Base-by-base conservation (phyloP, 129 eudicot species). In the Ambrosia artemisiifolia region DNA sequence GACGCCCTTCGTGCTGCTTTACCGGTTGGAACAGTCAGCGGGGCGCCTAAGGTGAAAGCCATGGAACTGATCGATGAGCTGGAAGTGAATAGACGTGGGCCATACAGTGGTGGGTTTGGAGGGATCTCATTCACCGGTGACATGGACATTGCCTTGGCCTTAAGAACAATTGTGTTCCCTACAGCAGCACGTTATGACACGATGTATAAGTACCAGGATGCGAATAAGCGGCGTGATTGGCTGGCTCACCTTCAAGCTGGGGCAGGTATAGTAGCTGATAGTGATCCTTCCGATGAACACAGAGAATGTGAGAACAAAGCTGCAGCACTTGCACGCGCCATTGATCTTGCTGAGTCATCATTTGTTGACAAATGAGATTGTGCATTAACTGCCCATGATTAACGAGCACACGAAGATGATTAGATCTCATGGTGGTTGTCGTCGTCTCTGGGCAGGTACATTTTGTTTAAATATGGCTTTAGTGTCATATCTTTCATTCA, bases 21-120 rank as follows among this genome's bases (percentile, higher is more conserved):
- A 77, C 99, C 99, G 54, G 99, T 94, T 63, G 99, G 99, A 77
- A 94, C 99, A 53, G 99, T 90, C 74, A 94, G 99, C 74, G 99
- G 99, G 12, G 99, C 99, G 24, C 99, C 97, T 44, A 95, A 95
- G 97, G 99, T 95, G 78, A 95, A 95, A 72, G 99, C 99, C 50
- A 95, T 95, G 99, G 99, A 95, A 71, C 68, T 95, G 73, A 95
- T 95, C 13, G 99, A 95, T 76, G 16, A 88, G 71, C 86, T 95
- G 55, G 99, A 95, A 77, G 88, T 86, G 32, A 88, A 79, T 3
- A 88, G 97, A 72, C 91, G 99, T 18, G 99, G 99, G 59, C 99
- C 99, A 17, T 95, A 95, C 71, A 95, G 99, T 75, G 99, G 99
- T 50, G 99, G 99, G 34, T 90, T 95, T 82, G 99, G 99, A 24